phyloP scores from a whole-genome alignment of 2,329 filamentous ascomycete genomes.

The Intubia oerlemansii region DNA sequence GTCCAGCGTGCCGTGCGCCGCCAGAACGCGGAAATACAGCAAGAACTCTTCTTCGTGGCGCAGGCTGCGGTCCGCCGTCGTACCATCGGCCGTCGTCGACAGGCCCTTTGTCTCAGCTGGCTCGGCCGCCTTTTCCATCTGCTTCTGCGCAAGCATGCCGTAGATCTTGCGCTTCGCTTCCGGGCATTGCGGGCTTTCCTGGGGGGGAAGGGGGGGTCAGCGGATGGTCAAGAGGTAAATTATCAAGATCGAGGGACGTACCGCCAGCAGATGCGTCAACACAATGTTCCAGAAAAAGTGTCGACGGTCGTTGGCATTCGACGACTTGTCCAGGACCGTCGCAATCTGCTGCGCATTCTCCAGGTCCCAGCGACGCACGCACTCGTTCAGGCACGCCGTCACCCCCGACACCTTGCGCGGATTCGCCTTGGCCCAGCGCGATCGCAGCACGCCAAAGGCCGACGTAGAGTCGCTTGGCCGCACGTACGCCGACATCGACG shows the following conservation, averaged over 20 bases:
- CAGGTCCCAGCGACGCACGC: slow-evolving; percentile 32
- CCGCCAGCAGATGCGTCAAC: slow-evolving; percentile 29
- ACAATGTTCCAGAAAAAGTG: slow-evolving; percentile 34
- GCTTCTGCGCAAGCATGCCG: slow-evolving; percentile 25
- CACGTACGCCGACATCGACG: slow-evolving; percentile 9
- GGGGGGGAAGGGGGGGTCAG: no score
- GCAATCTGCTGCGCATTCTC: slow-evolving; percentile 37
- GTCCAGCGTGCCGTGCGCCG: slow-evolving; percentile 19
- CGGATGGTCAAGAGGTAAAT: no score
- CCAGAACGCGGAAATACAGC: slow-evolving; percentile 25
- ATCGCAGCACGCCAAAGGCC: slow-evolving; percentile 27
- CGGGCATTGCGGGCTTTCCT: slow-evolving; percentile 23
- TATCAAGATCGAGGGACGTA: slow-evolving; percentile 20
- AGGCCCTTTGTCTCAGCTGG: slow-evolving; percentile 14
- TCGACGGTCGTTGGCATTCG: slow-evolving; percentile 21
- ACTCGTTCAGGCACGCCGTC: slow-evolving; percentile 27
- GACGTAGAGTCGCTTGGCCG: slow-evolving; percentile 21
- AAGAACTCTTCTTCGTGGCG: slow-evolving; percentile 27
- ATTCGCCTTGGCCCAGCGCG: slow-evolving; percentile 29
- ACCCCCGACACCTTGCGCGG: slow-evolving; percentile 19
- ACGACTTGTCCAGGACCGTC: slow-evolving; percentile 27
- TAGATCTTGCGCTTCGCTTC: slow-evolving; percentile 29
- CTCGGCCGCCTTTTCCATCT: slow-evolving; percentile 28
- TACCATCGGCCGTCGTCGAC: not conserved
- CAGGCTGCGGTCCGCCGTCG: slow-evolving; percentile 12